Evolutionary conservation across 2,329 filamentous ascomycete species (phyloP).

Genomic region (Aspergillus eucalypticola): DNA sequence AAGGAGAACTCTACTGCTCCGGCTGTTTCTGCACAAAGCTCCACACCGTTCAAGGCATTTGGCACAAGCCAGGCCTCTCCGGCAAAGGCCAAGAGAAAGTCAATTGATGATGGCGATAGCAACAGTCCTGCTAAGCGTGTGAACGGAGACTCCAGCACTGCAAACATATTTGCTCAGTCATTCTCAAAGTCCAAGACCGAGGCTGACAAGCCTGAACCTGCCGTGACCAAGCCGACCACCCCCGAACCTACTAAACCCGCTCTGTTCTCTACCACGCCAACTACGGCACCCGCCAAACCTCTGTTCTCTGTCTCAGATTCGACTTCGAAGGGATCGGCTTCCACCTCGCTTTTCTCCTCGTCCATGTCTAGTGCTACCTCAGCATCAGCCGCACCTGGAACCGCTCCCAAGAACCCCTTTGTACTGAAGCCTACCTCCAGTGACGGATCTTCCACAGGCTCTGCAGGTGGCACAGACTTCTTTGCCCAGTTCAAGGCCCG

Average conservation of each 20-base stretch:
- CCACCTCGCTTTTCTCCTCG: slow-evolving; percentile 15
- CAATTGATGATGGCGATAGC: slow-evolving; percentile 19
- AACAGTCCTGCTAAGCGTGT: slow-evolving; percentile 22
- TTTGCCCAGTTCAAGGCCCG: slow-evolving; percentile 44
- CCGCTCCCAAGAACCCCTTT: slow-evolving; percentile 22
- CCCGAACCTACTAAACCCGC: slow-evolving; percentile 19
- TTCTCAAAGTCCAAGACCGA: slow-evolving; percentile 28
- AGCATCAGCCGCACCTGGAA: slow-evolving; percentile 13
- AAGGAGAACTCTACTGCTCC: slow-evolving; percentile 3
- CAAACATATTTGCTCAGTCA: slow-evolving; percentile 33
- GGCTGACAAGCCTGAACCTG: slow-evolving; percentile 12
- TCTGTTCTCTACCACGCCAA: slow-evolving; percentile 25
- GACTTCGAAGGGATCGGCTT: slow-evolving; percentile 13
- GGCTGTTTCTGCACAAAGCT: slow-evolving; percentile 6
- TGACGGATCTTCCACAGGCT: slow-evolving; percentile 17
- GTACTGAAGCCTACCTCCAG: slow-evolving; percentile 22
- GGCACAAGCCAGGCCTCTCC: slow-evolving; percentile 14
- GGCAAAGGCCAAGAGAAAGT: slow-evolving; percentile 23
- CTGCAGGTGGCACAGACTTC: slow-evolving; percentile 37
- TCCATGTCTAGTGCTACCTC: slow-evolving; percentile 17
- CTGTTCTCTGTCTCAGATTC: slow-evolving; percentile 17
- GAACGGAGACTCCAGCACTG: slow-evolving; percentile 28
- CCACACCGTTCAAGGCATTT: slow-evolving; percentile 22
- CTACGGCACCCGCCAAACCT: slow-evolving; percentile 25
- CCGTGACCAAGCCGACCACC: slow-evolving; percentile 20